Conservation (phyloP, 2,329 filamentous ascomycete genomes). For the Fusarium incarnatum region DNA sequence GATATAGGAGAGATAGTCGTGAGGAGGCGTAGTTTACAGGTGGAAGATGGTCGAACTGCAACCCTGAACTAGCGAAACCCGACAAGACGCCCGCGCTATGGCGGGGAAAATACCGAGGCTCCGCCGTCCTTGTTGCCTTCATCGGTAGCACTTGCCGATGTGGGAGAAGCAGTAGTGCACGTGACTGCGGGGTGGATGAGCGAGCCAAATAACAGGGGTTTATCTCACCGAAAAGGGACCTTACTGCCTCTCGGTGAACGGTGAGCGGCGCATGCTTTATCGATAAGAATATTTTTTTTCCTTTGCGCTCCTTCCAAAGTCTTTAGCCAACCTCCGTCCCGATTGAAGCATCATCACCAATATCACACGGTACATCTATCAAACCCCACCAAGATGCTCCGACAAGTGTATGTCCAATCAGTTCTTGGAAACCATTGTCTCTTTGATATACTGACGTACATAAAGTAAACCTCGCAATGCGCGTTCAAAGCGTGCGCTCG, state of each 20-base stretch:
- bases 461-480: constrained; percentile 73
- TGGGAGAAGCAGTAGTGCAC: constrained; percentile 39
- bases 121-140: constrained; percentile 31
- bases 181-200: constrained; percentile 51
- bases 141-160: constrained; percentile 29
- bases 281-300: constrained; percentile 52
- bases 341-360: constrained; percentile 27
- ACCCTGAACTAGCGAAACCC: constrained; percentile 24
- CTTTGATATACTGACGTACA: background rate
- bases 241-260: constrained; percentile 18
- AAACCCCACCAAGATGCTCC: constrained; percentile 56
- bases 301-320: constrained; percentile 38
- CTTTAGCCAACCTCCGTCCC: constrained; percentile 21
- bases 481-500: constrained; percentile 93
- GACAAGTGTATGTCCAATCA: constrained; percentile 58
- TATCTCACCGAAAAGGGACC: constrained; percentile 10
- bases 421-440: background rate
- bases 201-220: background rate
- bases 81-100: constrained; percentile 32
- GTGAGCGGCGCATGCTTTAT: constrained; percentile 43
- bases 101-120: constrained; percentile 49
- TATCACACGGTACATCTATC: constrained; percentile 21
- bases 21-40: constrained; percentile 24
- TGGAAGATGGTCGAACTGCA: constrained; percentile 28
- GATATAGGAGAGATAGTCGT: constrained; percentile 1